Base-by-base conservation (phyloP, 2,329 filamentous ascomycete species). In the Trichoderma asperellum region DNA sequence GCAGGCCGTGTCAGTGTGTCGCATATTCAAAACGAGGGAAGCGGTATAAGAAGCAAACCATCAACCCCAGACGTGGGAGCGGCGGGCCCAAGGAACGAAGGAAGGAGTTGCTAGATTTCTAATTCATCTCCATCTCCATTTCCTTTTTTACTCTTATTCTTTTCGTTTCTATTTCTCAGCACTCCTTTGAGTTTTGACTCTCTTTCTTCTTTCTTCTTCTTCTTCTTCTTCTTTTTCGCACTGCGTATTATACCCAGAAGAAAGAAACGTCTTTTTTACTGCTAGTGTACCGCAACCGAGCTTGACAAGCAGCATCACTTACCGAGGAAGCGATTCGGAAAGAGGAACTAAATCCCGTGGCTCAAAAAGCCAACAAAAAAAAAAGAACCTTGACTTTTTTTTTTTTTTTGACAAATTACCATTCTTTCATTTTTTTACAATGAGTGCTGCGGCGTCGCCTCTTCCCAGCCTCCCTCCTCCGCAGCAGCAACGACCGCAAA, bases 371-470 rank as follows among this genome's bases (percentile, higher is more conserved):
- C 2, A 27, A 27, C 12, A 55, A 5, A 10, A 24, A 24, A 49
- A 49, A 49, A 49, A 49, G n/a, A n/a, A 47, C n/a, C 18, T 43
- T 18, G 37, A 14, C 37, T 16, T 37, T 37, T 37, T 40, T 16
- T 37, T 37, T 37, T 40, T 16, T 40, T 40, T 40, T 40, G 18
- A 43, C 18, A 5, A 43, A 43, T n/a, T n/a, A 6, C 8, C 40
- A 10, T 43, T 43, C 16, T 7, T 8, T 40, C 40, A 43, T 18
- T 8, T n/a, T 24, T 24, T 24, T 24, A 43, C n/a, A 14, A 66
- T 66, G 63, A 66, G 53, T 43, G 52, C 53, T 43, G 52, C 53
- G 49, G 47, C 53, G 49, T 66, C 63, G 6, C 52, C 62, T 11
- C 27, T 49, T 7, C 35, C 49, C n/a, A 34, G 35, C 62, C n/a